Evolutionary conservation across 2,329 filamentous ascomycete species (phyloP).

Genomic region (Samsoniella hepiali): DNA sequence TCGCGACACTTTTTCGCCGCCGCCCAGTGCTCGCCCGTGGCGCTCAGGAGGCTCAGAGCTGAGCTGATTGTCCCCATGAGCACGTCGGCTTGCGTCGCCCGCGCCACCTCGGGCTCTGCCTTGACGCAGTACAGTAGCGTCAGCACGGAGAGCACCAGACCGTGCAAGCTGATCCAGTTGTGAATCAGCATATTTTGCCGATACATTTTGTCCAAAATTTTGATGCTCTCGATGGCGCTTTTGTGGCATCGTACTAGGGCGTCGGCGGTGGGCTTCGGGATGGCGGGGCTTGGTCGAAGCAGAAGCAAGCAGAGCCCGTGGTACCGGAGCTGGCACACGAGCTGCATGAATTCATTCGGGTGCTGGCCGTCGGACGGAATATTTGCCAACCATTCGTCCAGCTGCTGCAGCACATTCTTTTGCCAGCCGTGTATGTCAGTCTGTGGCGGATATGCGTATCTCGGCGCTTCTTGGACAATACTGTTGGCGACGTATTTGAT

Average conservation of each 20-base stretch:
- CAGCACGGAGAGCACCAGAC: constrained; percentile 45
- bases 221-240: constrained; percentile 41
- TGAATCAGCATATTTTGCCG: constrained; percentile 43
- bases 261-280: constrained; percentile 44
- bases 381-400: constrained; percentile 39
- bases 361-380: constrained; percentile 30
- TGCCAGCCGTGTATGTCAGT: constrained; percentile 47
- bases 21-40: constrained; percentile 50
- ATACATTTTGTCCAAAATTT: constrained; percentile 43
- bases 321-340: constrained; percentile 44
- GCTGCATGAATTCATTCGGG: constrained; percentile 25
- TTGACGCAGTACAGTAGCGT: constrained; percentile 52
- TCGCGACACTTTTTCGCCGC: constrained; percentile 46
- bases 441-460: constrained; percentile 47
- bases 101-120: constrained; percentile 40
- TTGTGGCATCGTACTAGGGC: constrained; percentile 41
- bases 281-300: constrained; percentile 49
- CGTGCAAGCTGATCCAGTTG: constrained; percentile 48
- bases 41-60: constrained; percentile 46
- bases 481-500: constrained; percentile 57
- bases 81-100: constrained; percentile 34
- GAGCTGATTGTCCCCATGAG: constrained; percentile 41
- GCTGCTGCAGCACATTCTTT: constrained; percentile 35
- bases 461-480: constrained; percentile 43
- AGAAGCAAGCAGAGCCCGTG: constrained; percentile 48